A percentile compares a stretch with the other conserved stretches of the same genome.
phyloP scores from a whole-genome alignment of 2,329 filamentous ascomycete genomes.

The Chrysosporium queenslandicum region DNA sequence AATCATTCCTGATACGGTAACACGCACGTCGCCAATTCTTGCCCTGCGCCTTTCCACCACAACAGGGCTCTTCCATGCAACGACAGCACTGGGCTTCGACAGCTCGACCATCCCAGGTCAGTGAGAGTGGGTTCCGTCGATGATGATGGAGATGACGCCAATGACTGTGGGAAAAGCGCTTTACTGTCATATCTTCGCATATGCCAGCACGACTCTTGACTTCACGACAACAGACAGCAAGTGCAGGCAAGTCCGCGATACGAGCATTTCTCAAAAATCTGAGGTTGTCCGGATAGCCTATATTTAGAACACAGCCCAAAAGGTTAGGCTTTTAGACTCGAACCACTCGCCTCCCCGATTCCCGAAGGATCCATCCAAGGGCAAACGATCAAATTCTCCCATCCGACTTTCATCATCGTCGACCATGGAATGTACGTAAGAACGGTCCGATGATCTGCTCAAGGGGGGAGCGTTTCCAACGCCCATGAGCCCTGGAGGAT shows the following conservation, averaged over 20 bases:
- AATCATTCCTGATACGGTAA: background rate
- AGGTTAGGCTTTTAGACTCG: background rate
- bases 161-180: no score
- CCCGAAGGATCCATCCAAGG: background rate
- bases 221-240: background rate
- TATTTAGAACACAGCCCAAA: conserved; percentile 7
- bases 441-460: background rate
- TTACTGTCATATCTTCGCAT: no score
- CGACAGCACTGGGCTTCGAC: background rate
- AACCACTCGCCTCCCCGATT: conserved; percentile 2
- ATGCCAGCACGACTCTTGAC: no score
- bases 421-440: background rate
- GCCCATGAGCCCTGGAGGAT: background rate
- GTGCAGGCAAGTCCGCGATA: background rate
- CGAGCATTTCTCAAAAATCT: no score
- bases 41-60: background rate
- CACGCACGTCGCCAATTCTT: conserved; percentile 2
- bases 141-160: background rate
- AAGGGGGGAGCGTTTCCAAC: background rate
- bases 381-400: background rate
- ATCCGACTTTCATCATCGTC: background rate
- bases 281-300: background rate
- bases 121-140: background rate
- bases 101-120: background rate
- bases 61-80: conserved; percentile 6